phyloP scores from a whole-genome alignment of 208 protist genomes.

The Crithidia acanthocephali region DNA sequence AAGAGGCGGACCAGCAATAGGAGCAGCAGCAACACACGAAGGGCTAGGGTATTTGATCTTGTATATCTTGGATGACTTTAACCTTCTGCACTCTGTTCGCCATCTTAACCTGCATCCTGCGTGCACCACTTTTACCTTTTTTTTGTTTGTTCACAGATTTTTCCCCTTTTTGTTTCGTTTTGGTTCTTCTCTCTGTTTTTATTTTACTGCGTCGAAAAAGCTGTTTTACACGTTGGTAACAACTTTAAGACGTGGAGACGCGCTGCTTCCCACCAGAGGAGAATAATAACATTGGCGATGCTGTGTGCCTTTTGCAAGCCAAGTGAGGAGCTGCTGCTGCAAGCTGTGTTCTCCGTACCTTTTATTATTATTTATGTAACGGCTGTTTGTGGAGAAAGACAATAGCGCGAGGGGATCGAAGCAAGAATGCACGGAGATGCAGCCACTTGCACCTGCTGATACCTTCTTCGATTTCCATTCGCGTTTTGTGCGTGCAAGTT shows the following conservation, averaged over 20 bases:
- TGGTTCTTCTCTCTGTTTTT: not conserved
- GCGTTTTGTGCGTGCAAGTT: no score
- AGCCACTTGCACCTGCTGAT: not conserved
- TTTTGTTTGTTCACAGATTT: conserved; percentile 8
- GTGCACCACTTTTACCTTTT: not conserved
- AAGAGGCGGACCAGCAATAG: not conserved
- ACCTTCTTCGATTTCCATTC: not conserved
- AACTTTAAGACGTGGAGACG: not conserved
- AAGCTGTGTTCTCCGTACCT: no score
- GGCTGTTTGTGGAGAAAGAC: no score
- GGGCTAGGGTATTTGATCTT: not conserved
- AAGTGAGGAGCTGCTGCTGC: no score
- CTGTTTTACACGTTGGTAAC: not conserved
- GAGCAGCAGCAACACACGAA: not conserved
- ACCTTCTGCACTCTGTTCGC: not conserved
- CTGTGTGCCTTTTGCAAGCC: no score
- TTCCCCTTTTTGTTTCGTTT: not conserved
- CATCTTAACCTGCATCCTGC: not conserved
- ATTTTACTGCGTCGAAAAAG: not conserved
- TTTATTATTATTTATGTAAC: no score
- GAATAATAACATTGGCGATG: not conserved
- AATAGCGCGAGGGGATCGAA: no score
- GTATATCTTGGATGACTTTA: not conserved
- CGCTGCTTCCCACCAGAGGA: not conserved
- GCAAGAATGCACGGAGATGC: no score